Conservation (phyloP, 371 early-diverging fungal genomes). For the Entomophthora muscae region DNA sequence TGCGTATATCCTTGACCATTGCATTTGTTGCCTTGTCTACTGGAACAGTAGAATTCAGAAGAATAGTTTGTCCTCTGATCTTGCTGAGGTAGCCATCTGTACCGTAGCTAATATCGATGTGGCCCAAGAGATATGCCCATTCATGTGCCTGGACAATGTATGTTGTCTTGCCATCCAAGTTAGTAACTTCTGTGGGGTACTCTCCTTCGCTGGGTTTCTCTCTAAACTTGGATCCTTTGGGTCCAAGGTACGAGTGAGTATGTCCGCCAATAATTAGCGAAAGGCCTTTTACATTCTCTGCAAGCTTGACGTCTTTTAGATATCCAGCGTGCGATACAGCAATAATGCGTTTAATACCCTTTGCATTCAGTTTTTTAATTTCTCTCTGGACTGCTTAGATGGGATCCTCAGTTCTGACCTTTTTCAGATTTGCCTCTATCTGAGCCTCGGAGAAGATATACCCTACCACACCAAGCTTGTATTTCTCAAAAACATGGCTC, state of each 20-base stretch:
- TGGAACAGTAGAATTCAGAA: conserved; percentile 23
- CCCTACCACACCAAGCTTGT: conserved; percentile 41
- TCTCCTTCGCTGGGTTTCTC: no score
- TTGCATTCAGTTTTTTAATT: conserved; percentile 27
- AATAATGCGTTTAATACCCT: conserved; percentile 42
- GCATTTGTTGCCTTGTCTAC: conserved; percentile 18
- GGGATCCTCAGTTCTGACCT: no score
- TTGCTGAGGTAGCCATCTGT: conserved; percentile 21
- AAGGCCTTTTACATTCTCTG: no score
- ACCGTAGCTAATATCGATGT: conserved; percentile 37
- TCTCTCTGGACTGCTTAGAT: conserved; percentile 30
- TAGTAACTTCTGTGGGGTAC: conserved; percentile 36
- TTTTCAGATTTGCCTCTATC: conserved; percentile 30
- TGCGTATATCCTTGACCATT: conserved; percentile 24
- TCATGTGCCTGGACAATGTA: conserved; percentile 34
- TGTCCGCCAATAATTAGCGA: conserved; percentile 41
- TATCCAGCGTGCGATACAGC: conserved; percentile 53
- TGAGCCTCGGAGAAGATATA: conserved; percentile 38
- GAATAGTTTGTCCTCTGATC: conserved; percentile 33
- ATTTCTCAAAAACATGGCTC: conserved; percentile 36
- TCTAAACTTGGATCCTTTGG: no score
- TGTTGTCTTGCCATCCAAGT: no score
- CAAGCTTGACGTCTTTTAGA: conserved; percentile 26
- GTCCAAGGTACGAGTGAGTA: no score
- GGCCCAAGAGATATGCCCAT: conserved; percentile 48